Evolutionary conservation across 2,329 filamentous ascomycete genomes (phyloP).

Genomic region (Rutstroemia sp.): DNA sequence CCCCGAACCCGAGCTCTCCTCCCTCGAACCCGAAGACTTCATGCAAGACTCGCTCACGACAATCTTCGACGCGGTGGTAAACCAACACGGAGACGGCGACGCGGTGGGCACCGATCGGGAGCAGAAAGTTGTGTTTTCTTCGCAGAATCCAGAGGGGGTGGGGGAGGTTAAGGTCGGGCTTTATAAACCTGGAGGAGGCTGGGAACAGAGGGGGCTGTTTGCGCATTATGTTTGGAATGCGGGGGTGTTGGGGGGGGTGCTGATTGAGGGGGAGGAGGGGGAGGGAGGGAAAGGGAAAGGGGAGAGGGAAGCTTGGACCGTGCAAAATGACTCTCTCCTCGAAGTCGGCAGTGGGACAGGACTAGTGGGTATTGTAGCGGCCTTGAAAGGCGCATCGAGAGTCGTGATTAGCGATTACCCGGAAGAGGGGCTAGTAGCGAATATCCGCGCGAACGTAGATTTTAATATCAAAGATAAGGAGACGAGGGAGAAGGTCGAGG

Average conservation of each 20-base stretch:
- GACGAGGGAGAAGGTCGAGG: constrained; percentile 32
- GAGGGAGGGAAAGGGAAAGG: not conserved
- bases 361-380: constrained; percentile 43
- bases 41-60: not conserved
- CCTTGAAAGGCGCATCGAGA: constrained; percentile 39
- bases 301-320: constrained; percentile 11
- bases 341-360: constrained; percentile 63
- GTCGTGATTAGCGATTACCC: constrained; percentile 64
- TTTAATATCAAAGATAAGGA: constrained; percentile 40
- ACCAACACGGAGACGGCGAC: not conserved
- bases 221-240: constrained; percentile 72
- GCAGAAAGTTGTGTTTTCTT: not conserved
- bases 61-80: not conserved
- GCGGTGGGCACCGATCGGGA: not conserved
- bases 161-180: not conserved
- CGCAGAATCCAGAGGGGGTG: not conserved
- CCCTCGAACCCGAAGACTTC: not conserved
- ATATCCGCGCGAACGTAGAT: constrained; percentile 49
- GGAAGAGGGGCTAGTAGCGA: constrained; percentile 48
- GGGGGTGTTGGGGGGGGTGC: constrained; percentile 30
- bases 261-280: constrained; percentile 32
- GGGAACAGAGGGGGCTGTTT: constrained; percentile 40
- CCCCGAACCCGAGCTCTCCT: not conserved
- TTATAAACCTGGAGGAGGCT: not conserved
- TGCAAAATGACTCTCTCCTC: constrained; percentile 31